These are phyloP conservation scores for Cytospora schulzeri DNA, from an alignment of 2,329 filamentous ascomycete genomes.

Conservation along the genomic window DNA sequence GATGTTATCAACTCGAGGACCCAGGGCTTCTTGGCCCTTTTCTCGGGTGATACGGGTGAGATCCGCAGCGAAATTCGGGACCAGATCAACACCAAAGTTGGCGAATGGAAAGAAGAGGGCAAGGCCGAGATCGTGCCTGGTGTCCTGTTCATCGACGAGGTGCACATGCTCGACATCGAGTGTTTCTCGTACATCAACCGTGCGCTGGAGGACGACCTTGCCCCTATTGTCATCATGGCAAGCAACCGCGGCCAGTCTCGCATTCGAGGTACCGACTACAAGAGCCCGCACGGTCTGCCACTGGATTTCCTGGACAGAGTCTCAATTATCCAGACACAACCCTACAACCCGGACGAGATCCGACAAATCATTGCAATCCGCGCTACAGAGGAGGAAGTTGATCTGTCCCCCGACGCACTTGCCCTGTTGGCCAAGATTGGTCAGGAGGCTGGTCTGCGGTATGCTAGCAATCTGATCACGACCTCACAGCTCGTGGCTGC, in stretches of 20 bases:
- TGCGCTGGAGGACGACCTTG: constrained; percentile 89
- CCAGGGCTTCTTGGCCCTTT: constrained; percentile 96
- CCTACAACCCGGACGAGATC: constrained; percentile 82
- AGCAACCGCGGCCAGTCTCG: constrained; percentile 91
- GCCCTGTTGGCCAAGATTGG: constrained; percentile 95
- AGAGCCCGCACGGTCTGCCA: constrained; percentile 88
- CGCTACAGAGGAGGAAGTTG: constrained; percentile 94
- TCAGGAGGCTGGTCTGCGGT: constrained; percentile 85
- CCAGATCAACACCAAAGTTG: constrained; percentile 99
- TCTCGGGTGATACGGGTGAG: constrained; percentile 97
- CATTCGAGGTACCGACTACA: constrained; percentile 92
- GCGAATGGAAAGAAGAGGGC: constrained; percentile 98
- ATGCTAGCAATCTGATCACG: constrained; percentile 97
- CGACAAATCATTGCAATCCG: constrained; percentile 90
- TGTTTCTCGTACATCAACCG: constrained; percentile 98
- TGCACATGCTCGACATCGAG: constrained; percentile 99
- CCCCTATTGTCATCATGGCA: constrained; percentile 98
- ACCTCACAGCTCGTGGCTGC: constrained; percentile 85
- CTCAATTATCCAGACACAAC: constrained; percentile 91
- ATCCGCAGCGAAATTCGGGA: constrained; percentile 96
- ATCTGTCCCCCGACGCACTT: constrained; percentile 84
- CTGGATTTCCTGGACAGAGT: constrained; percentile 95
- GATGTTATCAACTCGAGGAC: constrained; percentile 99
- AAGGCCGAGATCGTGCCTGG: constrained; percentile 98
- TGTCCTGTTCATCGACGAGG: constrained; percentile 97